These are phyloP conservation scores for Vaccinium darrowii DNA, from an alignment of 148 eudicot species.

Conservation along the genomic window DNA sequence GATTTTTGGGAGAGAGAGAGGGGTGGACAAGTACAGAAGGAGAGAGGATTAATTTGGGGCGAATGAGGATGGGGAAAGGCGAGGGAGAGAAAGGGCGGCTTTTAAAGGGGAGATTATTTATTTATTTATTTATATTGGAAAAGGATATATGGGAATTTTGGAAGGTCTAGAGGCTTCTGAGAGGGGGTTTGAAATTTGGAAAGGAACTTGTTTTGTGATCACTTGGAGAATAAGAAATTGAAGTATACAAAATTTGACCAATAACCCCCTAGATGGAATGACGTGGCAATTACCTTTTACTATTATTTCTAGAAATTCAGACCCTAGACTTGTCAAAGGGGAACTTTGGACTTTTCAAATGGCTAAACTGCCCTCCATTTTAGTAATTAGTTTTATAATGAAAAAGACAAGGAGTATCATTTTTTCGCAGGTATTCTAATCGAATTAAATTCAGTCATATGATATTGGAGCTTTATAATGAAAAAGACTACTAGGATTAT, in stretches of 20 bases:
- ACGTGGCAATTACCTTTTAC: not conserved
- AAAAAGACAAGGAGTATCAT: too few species aligned
- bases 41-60: not conserved
- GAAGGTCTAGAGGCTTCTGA: constrained; percentile 24
- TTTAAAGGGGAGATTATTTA: constrained; percentile 9
- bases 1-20: not conserved
- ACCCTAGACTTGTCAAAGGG: constrained; percentile 7
- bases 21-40: not conserved
- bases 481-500: too few species aligned
- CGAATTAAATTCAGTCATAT: too few species aligned
- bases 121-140: too few species aligned
- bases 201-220: not conserved
- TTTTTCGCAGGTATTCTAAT: too few species aligned
- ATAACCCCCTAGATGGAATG: not conserved
- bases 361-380: not conserved
- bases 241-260: constrained; percentile 15
- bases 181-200: constrained; percentile 6
- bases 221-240: constrained; percentile 4
- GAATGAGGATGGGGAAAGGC: not conserved
- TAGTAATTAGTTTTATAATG: too few species aligned
- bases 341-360: too few species aligned
- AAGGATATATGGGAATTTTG: not conserved
- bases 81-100: not conserved
- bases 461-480: too few species aligned
- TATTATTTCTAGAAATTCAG: constrained; percentile 7